phyloP scores from a whole-genome alignment of 2,329 filamentous ascomycete genomes.

The Spiromastix sp. region DNA sequence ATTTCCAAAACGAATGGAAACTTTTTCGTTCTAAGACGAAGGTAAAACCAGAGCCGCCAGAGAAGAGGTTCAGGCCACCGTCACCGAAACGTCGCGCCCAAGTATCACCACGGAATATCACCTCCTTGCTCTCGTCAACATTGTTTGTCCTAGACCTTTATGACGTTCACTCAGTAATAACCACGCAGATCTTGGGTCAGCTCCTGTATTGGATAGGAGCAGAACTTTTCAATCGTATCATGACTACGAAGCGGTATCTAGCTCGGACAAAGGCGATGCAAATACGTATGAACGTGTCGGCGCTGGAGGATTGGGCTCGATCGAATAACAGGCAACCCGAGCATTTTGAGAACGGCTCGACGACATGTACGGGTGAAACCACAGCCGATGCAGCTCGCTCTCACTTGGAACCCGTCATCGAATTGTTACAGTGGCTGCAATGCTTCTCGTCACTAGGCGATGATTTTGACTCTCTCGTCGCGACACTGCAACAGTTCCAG shows the following conservation, averaged over 20 bases:
- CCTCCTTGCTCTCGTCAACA: conserved; percentile 86
- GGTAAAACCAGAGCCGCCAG: conserved; percentile 75
- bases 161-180: conserved; percentile 96
- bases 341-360: conserved; percentile 88
- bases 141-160: conserved; percentile 97
- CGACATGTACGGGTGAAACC: conserved; percentile 71
- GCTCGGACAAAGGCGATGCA: conserved; percentile 98
- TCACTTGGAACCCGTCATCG: conserved; percentile 82
- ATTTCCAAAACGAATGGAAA: conserved; percentile 98
- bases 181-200: conserved; percentile 80
- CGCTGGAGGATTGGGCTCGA: conserved; percentile 90
- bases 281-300: conserved; percentile 96
- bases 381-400: conserved; percentile 74
- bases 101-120: conserved; percentile 87
- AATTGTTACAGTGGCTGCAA: conserved; percentile 93
- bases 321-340: conserved; percentile 89
- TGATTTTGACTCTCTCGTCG: conserved; percentile 78
- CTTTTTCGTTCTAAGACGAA: conserved; percentile 87
- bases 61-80: conserved; percentile 84
- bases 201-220: conserved; percentile 93
- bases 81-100: conserved; percentile 90
- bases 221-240: conserved; percentile 94
- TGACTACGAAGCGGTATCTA: conserved; percentile 90
- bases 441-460: conserved; percentile 92
- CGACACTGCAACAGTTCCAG: conserved; percentile 80